Evolutionary conservation across 352 stramenopile genomes (phyloP), one percentile per base, ranked within the genome.

Genomic region (Phytophthora uliginosa): DNA sequence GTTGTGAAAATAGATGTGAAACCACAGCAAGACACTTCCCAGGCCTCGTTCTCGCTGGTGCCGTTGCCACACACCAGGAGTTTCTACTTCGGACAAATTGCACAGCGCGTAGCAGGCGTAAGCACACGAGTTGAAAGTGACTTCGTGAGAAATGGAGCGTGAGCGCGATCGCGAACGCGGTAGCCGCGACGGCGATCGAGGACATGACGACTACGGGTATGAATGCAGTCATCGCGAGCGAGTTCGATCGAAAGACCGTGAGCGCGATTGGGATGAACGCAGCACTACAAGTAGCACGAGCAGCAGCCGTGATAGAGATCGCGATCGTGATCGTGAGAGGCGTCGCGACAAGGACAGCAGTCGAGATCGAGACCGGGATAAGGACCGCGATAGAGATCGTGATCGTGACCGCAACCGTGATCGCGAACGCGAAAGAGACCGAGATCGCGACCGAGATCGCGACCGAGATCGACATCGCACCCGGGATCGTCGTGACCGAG

Each of bases 201-300:
- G 7, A 1, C 59, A 59, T 36, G 48, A 83, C 17, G 55, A 76
- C 50, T 52, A 74, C 20, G 48, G 22, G 40, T 36, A 73, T 45
- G 68, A 82, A 13, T 70, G 74, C 45, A 78, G 60, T 50, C 58
- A 59, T 18, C 63, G 71, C 31, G 70, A 79, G 4, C 58, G 64
- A 56, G 65, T 76, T 55, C 64, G 73, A 34, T 68, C 70, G 10
- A 75, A 77, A 9, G 65, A 77, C 12, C 67, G 74, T 45, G 73
- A 85, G 34, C 69, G 71, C 20, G 78, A 85, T 45, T 73, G 68
- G 20, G 70, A 83, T 20, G 63, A 76, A 68, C 75, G 84, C 33
- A 79, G 77, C 54, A 75, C 73, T 51, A 53, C 71, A 0, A 72
- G 66, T 42, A 68, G 60, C 40, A 56, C 69, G 2, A 80, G 77